Evolutionary conservation across 139 green algal species (phyloP), one percentile per base, ranked within the genome.

Genomic region (Chlorella ohadii): DNA sequence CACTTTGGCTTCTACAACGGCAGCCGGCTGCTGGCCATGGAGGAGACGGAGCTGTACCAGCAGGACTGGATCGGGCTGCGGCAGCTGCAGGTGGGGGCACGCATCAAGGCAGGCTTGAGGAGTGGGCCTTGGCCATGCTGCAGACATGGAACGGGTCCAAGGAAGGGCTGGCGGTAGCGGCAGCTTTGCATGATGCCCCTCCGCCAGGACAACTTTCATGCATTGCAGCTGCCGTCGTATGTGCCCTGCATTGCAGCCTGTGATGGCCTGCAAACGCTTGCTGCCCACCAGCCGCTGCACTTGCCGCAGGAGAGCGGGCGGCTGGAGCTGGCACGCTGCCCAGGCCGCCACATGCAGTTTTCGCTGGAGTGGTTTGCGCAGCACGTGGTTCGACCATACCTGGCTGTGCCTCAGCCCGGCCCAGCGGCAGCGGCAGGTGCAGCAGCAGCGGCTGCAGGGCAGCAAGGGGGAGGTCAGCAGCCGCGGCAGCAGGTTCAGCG

Each of bases 1-100:
- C 95, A 94, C 88, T 98, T 98, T 89, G 91, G 72, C 27, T 95
- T 92, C 51, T 97, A 86, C 75, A 87, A 97, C 84, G 95, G 93
- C 33, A 81, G 59, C 17, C 28, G 82, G 22, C 72, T 96, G 57
- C 57, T 81, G 31, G 5, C 27, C 39, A 86, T 92, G 82, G 55
- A 78, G 27, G 65, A 94, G 20, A 91, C 82, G 31, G 28, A 57
- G 4, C 65, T 92, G 3, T 95, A 93, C 79, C 73, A 70, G 57
- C 85, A 92, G 68, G 91, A 93, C 78, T 87, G 91, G 89, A 85
- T 98, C 20, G 95, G 95, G 0, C 89, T 98, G 76, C 77, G 83
- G 41, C 20, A 23, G 27, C 82, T 98, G 84, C 51, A 59, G 51
- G 51, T 59, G 51, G 51, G 51, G n/a, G n/a, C n/a, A n/a, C n/a